Evolutionary conservation across 169 alveolate species (phyloP).

Genomic region (Babesia caballi): DNA sequence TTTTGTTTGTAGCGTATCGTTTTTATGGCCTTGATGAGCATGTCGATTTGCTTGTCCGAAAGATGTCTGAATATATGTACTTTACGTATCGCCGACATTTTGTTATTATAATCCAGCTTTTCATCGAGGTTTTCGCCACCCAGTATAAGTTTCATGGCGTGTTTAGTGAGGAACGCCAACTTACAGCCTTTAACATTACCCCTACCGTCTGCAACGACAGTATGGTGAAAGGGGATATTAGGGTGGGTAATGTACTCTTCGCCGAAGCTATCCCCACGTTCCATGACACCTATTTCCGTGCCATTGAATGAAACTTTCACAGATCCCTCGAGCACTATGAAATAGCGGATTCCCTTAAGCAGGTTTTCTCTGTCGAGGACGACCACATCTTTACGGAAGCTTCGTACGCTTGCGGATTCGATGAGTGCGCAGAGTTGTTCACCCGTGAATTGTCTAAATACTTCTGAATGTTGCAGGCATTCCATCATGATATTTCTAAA

Average conservation of each 20-base stretch:
- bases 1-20: constrained; percentile 80
- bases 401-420: constrained; percentile 78
- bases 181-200: constrained; percentile 36
- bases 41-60: constrained; percentile 78
- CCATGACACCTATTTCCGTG: constrained; percentile 70
- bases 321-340: constrained; percentile 85
- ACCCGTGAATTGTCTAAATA: constrained; percentile 79
- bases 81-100: constrained; percentile 76
- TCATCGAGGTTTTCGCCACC: constrained; percentile 81
- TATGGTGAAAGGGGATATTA: constrained; percentile 80
- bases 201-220: constrained; percentile 65
- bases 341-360: constrained; percentile 77
- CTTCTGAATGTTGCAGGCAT: constrained; percentile 80
- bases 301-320: constrained; percentile 71
- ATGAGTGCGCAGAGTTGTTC: constrained; percentile 77
- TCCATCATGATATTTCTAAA: constrained; percentile 83
- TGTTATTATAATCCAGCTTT: constrained; percentile 80
- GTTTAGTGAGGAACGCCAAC: constrained; percentile 79
- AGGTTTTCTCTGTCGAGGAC: constrained; percentile 71
- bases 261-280: constrained; percentile 92
- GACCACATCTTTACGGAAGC: constrained; percentile 65
- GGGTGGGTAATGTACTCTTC: constrained; percentile 87
- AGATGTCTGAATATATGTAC: constrained; percentile 83
- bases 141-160: constrained; percentile 73
- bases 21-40: constrained; percentile 81